phyloP scores from a whole-genome alignment of 2,329 filamentous ascomycete genomes.

The Penicillium hordei region DNA sequence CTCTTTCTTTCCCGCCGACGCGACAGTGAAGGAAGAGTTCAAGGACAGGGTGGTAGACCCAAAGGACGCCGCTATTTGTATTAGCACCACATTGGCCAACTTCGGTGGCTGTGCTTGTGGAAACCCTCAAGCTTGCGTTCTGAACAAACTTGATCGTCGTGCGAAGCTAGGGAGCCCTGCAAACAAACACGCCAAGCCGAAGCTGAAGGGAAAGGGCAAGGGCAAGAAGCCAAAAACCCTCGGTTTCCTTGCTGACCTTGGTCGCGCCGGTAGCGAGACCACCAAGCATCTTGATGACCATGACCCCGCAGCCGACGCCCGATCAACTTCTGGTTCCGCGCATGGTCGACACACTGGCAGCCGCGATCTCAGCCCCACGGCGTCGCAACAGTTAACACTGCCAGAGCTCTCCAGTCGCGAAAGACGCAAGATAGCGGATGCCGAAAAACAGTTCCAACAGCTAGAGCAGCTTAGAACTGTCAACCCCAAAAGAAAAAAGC shows the following conservation, averaged over 20 bases:
- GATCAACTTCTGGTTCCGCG: conserved; percentile 58
- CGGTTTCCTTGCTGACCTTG: conserved; percentile 49
- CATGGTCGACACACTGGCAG: conserved; percentile 55
- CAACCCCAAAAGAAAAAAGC: conserved; percentile 55
- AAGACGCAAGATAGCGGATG: conserved; percentile 61
- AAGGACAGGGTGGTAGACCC: conserved; percentile 45
- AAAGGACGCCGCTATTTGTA: conserved; percentile 45
- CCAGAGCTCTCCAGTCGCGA: conserved; percentile 61
- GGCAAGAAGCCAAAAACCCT: conserved; percentile 46
- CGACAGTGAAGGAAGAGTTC: neutral
- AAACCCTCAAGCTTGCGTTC: conserved; percentile 37
- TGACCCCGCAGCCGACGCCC: conserved; percentile 55
- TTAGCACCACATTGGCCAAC: conserved; percentile 50
- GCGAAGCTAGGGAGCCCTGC: neutral
- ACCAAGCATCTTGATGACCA: conserved; percentile 55
- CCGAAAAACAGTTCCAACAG: conserved; percentile 62
- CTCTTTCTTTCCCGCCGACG: conserved; percentile 28
- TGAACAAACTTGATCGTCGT: conserved; percentile 47
- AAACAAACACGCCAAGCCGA: conserved; percentile 31
- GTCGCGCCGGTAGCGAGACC: conserved; percentile 60
- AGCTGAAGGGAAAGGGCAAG: conserved; percentile 46
- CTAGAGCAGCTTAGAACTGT: conserved; percentile 53
- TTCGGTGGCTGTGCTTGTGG: conserved; percentile 53
- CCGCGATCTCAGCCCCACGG: conserved; percentile 61
- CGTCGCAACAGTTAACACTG: conserved; percentile 43